Evolutionary conservation across 2,329 filamentous ascomycete species (phyloP), one percentile per base, ranked within the genome.

Genomic region (Coniochaeta prunicola): DNA sequence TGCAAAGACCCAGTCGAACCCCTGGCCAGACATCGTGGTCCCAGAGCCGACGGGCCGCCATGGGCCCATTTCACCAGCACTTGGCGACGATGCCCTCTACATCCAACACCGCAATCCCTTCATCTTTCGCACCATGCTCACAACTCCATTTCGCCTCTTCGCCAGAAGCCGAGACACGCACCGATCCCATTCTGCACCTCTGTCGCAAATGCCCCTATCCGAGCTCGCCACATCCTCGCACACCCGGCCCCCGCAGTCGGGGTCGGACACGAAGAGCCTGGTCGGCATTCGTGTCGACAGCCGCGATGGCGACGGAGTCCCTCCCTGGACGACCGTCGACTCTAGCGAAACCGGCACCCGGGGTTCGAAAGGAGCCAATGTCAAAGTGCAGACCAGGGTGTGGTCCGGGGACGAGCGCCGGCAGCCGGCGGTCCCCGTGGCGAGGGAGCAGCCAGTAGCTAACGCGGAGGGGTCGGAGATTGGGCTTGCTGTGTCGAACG

Each of bases 11-110:
- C 10, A 50, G 4, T 28, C 28, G 59, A 62, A 62, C 42, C 62
- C 61, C 31, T 67, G 65, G 66, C 66, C 63, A 3, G 65, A 68
- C 33, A 59, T 65, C 15, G 53, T 61, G 12, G 59, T 33, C 28
- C 56, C 58, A 17, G 59, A 59, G 57, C 55, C 40, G 48, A 62
- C 63, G 19, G 21, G 4, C 30, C 28, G 26, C 13, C 9, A 3
- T 17, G 3, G 21, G 19, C 17, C n/a, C 34, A 6, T 42, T 17
- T 34, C 40, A 9, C 17, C 54, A 38, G 12, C 33, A 56, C 5
- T 9, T 54, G 57, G 19, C 54, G 54, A 54, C 60, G 19, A 57
- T 56, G 36, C 10, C 45, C n/a, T 53, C 59, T 33, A 58, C 59
- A 10, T 38, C 57, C 59, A 58, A n/a, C 21, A 54, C 33, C 58